Percentiles rank a stretch among this genome's conserved stretches.
Evolutionary conservation across 2,329 filamentous ascomycete genomes (phyloP).

Genomic region (Dactylellina sp.): DNA sequence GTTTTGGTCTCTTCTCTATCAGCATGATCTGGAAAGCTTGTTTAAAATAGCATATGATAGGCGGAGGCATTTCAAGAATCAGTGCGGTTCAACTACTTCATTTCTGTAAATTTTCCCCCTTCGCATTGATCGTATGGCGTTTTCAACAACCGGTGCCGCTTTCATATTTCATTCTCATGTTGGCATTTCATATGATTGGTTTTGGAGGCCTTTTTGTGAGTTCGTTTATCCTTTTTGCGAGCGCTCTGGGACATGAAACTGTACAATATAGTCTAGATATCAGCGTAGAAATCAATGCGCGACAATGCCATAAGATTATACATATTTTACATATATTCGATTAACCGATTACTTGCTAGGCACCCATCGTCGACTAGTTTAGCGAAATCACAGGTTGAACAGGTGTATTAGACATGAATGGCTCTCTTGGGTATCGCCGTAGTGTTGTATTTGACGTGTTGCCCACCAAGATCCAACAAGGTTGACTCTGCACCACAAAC

Average conservation of each 20-base stretch:
- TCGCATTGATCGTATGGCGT: conserved; percentile 65
- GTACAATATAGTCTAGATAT: conserved; percentile 32
- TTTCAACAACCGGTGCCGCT: conserved; percentile 34
- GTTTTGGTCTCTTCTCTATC: neutral
- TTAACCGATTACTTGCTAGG: too few relatives aligned
- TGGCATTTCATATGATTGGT: conserved; percentile 18
- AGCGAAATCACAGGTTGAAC: too few relatives aligned
- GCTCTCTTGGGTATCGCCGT: neutral
- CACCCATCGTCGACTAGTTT: too few relatives aligned
- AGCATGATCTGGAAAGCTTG: conserved; percentile 5
- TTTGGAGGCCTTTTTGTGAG: conserved; percentile 16
- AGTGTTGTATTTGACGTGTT: conserved; percentile 2
- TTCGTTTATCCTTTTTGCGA: conserved; percentile 9
- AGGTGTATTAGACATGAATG: too few relatives aligned
- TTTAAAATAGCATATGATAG: neutral
- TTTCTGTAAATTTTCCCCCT: conserved; percentile 10
- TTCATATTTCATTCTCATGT: conserved; percentile 16
- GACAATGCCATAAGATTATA: neutral
- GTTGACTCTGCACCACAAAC: neutral
- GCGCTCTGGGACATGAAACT: conserved; percentile 7
- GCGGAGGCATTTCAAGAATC: neutral
- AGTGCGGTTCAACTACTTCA: neutral
- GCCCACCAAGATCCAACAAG: neutral
- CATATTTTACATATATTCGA: too few relatives aligned
- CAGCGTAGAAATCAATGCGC: neutral